A percentile compares a stretch with the other conserved stretches of the same genome.
These are phyloP conservation scores for Aspergillus niger DNA, from an alignment of 2,329 filamentous ascomycete genomes.

Conservation along the genomic window DNA sequence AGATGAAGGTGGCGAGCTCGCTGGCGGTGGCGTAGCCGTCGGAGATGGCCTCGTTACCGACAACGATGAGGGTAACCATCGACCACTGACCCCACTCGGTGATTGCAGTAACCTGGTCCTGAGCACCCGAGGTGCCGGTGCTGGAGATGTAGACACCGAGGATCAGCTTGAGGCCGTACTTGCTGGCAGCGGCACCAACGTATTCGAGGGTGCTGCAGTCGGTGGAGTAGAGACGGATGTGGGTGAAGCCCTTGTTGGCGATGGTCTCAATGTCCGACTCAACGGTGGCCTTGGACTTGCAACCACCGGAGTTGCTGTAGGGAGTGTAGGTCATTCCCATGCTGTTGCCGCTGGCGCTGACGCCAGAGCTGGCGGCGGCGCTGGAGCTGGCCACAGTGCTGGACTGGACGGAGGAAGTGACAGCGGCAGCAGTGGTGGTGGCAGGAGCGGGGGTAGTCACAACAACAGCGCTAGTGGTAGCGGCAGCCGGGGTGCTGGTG, in stretches of 20 bases:
- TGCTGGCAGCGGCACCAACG: constrained; percentile 69
- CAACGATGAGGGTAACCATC: constrained; percentile 74
- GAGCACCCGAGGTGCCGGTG: constrained; percentile 61
- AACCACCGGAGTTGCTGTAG: constrained; percentile 60
- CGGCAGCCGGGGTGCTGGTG: constrained; percentile 32
- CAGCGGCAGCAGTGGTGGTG: constrained; percentile 21
- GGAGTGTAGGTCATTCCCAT: constrained; percentile 82
- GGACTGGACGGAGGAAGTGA: constrained; percentile 21
- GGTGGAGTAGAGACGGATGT: constrained; percentile 83
- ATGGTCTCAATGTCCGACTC: constrained; percentile 63
- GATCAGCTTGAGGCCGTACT: constrained; percentile 74
- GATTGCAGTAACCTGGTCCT: constrained; percentile 74
- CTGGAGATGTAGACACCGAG: constrained; percentile 82
- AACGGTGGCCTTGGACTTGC: constrained; percentile 66
- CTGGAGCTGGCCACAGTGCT: constrained; percentile 21
- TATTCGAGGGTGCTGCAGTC: constrained; percentile 81
- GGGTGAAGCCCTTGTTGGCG: constrained; percentile 65
- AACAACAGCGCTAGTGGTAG: constrained; percentile 24
- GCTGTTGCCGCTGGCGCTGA: constrained; percentile 48
- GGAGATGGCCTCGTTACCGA: constrained; percentile 90
- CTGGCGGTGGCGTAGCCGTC: constrained; percentile 66
- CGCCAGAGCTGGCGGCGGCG: constrained; percentile 21
- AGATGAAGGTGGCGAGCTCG: constrained; percentile 71
- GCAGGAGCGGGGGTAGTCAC: constrained; percentile 28
- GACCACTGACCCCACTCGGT: constrained; percentile 72